Base-by-base conservation (phyloP, 305 asterid species). In the Solanum hybrid region DNA sequence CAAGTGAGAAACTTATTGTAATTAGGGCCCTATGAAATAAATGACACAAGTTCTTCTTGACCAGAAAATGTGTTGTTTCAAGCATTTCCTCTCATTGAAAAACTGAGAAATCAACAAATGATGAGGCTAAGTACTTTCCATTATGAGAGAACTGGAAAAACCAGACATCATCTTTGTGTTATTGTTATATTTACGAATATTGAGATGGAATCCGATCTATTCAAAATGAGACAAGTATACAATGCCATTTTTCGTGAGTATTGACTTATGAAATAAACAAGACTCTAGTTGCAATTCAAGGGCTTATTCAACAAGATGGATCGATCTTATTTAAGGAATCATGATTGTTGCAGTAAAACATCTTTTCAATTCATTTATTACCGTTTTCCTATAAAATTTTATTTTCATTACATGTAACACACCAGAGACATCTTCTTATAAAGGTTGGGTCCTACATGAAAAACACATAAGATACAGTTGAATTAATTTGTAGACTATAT, bases 291-390 rank as follows among this genome's bases (percentile, higher is more conserved):
- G 92, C 85, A 90, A 85, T 10, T 92, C 90, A 90, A 92, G 93
- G 36, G 90, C 93, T 86, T 90, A 90, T 91, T 92, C 90, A 68
- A 92, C 93, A 13, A 91, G 91, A 78, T 88, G 91, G 27, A 89
- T 88, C 78, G 89, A 87, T 82, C 92, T 79, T 51, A 36, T 92
- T 70, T 92, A 89, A 68, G 92, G 91, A 57, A 92, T 90, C 89
- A 89, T 88, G 72, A 89, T 91, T 33, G 88, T 79, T 17, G 91
- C 6, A 6, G 92, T 92, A 77, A 92, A 87, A 37, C 89, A 61
- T n/a, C 45, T 88, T 85, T 89, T 88, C 90, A 91, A 91, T 76
- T 89, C 89, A 61, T 89, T 92, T n/a, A 92, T 90, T 79, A 92
- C 75, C 45, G 26, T 79, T 83, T 75, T 72, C 79, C 91, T 61